Conservation (phyloP, 352 stramenopile genomes). For the Phytophthora kernoviae region DNA sequence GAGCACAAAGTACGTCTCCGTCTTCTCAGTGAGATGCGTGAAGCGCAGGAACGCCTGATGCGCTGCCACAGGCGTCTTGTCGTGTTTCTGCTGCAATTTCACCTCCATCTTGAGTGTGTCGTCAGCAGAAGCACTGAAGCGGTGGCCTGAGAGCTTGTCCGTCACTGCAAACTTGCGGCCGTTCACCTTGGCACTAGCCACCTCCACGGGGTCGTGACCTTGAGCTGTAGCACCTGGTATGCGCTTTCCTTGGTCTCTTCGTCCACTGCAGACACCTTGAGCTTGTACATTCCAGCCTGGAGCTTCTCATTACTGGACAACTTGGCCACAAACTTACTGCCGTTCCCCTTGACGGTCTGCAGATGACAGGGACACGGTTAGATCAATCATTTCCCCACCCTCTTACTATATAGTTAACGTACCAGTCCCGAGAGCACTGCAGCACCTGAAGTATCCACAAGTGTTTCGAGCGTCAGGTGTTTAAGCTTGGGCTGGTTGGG, state of each 20-base stretch:
- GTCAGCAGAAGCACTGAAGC: conserved; percentile 64
- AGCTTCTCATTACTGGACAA: conserved; percentile 52
- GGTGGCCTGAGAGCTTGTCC: conserved; percentile 56
- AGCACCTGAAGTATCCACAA: conserved; percentile 70
- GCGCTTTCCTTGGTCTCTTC: conserved; percentile 48
- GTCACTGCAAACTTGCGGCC: conserved; percentile 49
- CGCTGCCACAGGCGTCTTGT: conserved; percentile 60
- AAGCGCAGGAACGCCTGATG: conserved; percentile 86
- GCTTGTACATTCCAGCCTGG: conserved; percentile 76
- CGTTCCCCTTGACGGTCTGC: conserved; percentile 69
- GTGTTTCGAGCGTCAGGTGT: conserved; percentile 66
- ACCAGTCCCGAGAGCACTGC: conserved; percentile 65
- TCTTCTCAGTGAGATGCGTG: conserved; percentile 55
- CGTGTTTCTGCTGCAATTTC: conserved; percentile 53
- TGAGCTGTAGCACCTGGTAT: conserved; percentile 72
- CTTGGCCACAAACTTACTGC: conserved; percentile 58
- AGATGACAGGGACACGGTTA: neutral
- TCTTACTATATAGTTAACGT: neutral
- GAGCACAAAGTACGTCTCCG: conserved; percentile 79
- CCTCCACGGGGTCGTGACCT: conserved; percentile 74
- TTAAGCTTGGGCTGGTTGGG: conserved; percentile 59
- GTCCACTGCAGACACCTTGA: conserved; percentile 64
- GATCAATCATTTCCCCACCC: neutral
- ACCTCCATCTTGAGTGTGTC: conserved; percentile 68
- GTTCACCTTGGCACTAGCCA: conserved; percentile 62